Base-by-base conservation (phyloP, 352 stramenopile genomes). In the Thraustotheca clavata region DNA sequence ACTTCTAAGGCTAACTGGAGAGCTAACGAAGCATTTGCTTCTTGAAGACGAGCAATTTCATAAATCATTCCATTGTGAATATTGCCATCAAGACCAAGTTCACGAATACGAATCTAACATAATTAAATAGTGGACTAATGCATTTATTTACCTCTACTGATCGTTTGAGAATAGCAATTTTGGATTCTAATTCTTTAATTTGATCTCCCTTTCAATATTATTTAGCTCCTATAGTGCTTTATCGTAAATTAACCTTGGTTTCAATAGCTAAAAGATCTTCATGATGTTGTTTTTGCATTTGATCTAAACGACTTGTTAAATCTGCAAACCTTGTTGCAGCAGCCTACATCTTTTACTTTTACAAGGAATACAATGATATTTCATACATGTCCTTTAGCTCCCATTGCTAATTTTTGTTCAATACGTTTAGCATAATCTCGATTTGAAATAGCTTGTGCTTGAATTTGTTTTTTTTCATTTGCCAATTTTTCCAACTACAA, bases 401-500 rank as follows among this genome's bases (percentile, higher is more conserved):
- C 80, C 72, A 87, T 76, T 62, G 88, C 91, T 43, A 91, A 87
- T 40, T 80, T 79, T 63, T 89, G 79, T 67, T 94, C 84, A 47
- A 91, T 91, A 49, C 88, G 88, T 69, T 90, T 88, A 27, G 80
- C 84, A 49, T 93, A 94, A 67, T 91, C 82, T 31, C 84, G 76
- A 34, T 91, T 91, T 36, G 62, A 71, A 49, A 91, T 89, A n/a
- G 84, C 84, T 46, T 94, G 84, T 8, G 79, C 69, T 71, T 94
- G 80, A n/a, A 89, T 32, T 29, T 85, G 72, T 50, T 86, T 87
- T 55, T 87, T 86, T 32, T 94, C 80, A 18, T 67, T 70, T 36
- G 89, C 80, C 36, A 94, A 79, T 1, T 79, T 77, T 47, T 93
- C 79, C 36, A 93, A 74, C 80, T 89, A 59, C 9, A 27, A 12